Conservation (phyloP, 495 filamentous ascomycete species). For the Penicillium paradoxum region DNA sequence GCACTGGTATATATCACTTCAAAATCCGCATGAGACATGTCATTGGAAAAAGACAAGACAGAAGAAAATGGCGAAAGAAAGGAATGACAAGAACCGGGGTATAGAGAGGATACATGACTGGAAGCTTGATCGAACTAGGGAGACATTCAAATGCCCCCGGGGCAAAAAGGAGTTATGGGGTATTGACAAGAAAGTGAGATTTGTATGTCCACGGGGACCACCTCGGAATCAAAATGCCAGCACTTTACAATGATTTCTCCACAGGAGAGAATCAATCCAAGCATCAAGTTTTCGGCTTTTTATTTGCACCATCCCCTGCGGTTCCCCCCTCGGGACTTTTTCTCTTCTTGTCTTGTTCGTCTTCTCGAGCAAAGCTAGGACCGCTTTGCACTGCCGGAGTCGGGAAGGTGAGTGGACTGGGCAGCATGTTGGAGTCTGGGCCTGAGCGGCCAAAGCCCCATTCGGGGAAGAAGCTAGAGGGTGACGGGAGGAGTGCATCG, state of each 20-base stretch:
- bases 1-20: constrained; percentile 8
- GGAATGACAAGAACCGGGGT: constrained; percentile 20
- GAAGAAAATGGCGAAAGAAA: constrained; percentile 5
- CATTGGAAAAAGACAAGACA: constrained; percentile 4
- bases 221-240: background rate
- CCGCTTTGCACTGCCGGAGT: constrained; percentile 75
- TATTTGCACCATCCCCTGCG: constrained; percentile 33
- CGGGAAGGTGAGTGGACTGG: constrained; percentile 85
- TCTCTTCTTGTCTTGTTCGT: constrained; percentile 50
- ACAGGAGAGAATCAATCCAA: background rate
- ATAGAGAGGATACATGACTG: constrained; percentile 18
- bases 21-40: constrained; percentile 4
- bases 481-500: constrained; percentile 78
- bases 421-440: constrained; percentile 73
- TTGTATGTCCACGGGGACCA: constrained; percentile 13
- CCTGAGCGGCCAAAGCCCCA: constrained; percentile 69
- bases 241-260: background rate
- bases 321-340: constrained; percentile 49
- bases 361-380: constrained; percentile 61
- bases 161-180: background rate
- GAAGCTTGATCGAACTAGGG: constrained; percentile 14
- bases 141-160: constrained; percentile 6
- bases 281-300: constrained; percentile 45
- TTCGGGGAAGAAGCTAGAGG: constrained; percentile 86
- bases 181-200: constrained; percentile 1